Percentiles rank a stretch among this genome's conserved stretches.
These are phyloP conservation scores for Trametes villosa DNA, from an alignment of 768 basidiomycete genomes.

Conservation along the genomic window DNA sequence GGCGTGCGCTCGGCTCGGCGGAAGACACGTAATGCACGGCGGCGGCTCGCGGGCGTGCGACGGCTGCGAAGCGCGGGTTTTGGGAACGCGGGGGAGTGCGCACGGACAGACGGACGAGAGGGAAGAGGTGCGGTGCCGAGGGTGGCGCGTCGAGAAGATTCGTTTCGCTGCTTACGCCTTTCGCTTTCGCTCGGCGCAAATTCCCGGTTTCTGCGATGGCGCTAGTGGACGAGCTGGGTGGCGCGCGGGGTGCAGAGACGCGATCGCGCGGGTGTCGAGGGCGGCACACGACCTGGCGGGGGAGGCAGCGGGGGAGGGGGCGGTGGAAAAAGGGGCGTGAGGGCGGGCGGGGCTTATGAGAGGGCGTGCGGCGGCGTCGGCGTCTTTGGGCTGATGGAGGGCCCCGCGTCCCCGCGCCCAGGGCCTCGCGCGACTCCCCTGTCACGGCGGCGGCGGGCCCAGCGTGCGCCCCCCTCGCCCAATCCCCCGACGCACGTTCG, in stretches of 20 bases:
- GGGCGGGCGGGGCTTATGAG: conserved; percentile 6
- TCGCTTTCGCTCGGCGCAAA: no score
- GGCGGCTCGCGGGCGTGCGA: neutral
- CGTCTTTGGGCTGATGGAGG: conserved; percentile 9
- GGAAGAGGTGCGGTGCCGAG: neutral
- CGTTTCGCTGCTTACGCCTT: conserved; percentile 15
- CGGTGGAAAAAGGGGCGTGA: neutral
- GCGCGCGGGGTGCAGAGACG: neutral
- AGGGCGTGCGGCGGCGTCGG: conserved; percentile 10
- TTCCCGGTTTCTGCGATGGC: no score
- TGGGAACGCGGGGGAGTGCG: neutral
- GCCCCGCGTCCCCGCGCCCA: no score
- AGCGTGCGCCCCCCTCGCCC: conserved; percentile 20
- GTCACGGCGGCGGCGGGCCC: neutral
- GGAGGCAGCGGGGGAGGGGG: conserved; percentile 7
- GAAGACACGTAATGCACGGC: conserved; percentile 16
- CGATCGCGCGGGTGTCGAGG: neutral
- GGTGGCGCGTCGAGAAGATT: conserved; percentile 17
- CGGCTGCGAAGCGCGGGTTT: neutral
- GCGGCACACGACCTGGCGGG: conserved; percentile 28
- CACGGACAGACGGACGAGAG: neutral
- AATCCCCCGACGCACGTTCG: conserved; percentile 55
- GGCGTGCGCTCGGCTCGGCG: conserved; percentile 7
- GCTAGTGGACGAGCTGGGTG: neutral
- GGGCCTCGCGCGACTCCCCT: no score